phyloP scores from a whole-genome alignment of 2,329 filamentous ascomycete genomes.

The Atkinsonella texensis region DNA sequence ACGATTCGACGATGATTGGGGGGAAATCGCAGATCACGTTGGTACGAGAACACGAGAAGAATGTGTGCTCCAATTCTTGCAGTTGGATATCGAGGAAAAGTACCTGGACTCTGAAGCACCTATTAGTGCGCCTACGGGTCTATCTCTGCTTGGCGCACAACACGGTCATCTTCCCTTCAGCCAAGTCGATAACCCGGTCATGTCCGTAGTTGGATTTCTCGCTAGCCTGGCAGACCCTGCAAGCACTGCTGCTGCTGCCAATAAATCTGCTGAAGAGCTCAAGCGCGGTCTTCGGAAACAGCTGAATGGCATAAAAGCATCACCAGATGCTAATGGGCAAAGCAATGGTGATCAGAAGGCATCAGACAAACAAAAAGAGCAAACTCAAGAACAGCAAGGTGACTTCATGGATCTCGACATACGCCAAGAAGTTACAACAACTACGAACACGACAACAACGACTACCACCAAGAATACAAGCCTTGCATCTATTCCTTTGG shows the following conservation, averaged over 20 bases:
- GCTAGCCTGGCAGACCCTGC: slow-evolving; percentile 82
- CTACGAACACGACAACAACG: slow-evolving; percentile 35
- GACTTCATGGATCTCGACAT: slow-evolving; percentile 55
- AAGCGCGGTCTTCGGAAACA: slow-evolving; percentile 67
- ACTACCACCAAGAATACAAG: slow-evolving; percentile 34
- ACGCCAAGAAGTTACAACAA: slow-evolving; percentile 36
- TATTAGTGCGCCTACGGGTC: slow-evolving; percentile 40
- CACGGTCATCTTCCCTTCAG: slow-evolving; percentile 79
- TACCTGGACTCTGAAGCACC: slow-evolving; percentile 67
- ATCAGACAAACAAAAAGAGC: not conserved
- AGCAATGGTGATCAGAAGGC: slow-evolving; percentile 29
- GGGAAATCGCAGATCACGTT: slow-evolving; percentile 82
- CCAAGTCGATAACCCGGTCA: slow-evolving; percentile 88
- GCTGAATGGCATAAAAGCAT: slow-evolving; percentile 47
- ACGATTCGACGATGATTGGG: slow-evolving; percentile 92
- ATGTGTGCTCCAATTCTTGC: slow-evolving; percentile 91
- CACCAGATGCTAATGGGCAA: slow-evolving; percentile 43
- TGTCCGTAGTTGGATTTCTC: slow-evolving; percentile 91
- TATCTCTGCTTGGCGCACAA: slow-evolving; percentile 57
- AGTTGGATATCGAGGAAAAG: slow-evolving; percentile 94
- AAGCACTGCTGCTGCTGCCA: slow-evolving; percentile 81
- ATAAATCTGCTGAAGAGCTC: slow-evolving; percentile 77
- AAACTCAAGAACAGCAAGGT: slow-evolving; percentile 20
- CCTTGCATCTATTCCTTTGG: slow-evolving; percentile 69
- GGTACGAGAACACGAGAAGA: slow-evolving; percentile 86